Evolutionary conservation across 768 basidiomycete genomes (phyloP), one percentile per base, ranked within the genome.

Genomic region (Trametes maxima): DNA sequence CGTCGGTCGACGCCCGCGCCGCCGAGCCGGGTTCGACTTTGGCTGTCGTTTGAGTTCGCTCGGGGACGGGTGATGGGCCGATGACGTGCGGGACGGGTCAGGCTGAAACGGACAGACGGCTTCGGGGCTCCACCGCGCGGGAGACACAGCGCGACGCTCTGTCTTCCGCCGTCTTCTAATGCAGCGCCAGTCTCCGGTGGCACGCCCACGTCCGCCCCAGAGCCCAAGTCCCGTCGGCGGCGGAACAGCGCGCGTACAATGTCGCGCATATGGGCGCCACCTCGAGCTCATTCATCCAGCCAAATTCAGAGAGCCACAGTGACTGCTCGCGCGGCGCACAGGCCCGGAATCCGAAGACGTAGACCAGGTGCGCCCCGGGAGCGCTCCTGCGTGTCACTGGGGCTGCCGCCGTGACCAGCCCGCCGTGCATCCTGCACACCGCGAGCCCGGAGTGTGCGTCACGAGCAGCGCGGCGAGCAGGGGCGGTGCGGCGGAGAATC

Each of bases 61-160:
- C 40, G 40, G n/a, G n/a, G n/a, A n/a, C n/a, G n/a, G n/a, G n/a
- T n/a, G n/a, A n/a, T n/a, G n/a, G n/a, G n/a, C 40, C 40, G 25
- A 43, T 50, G 57, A 49, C 57, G 57, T 51, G 24, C 57, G n/a
- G 25, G 33, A 42, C 57, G 28, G 24, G 48, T 51, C 48, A 50
- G 28, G 24, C 48, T 42, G 17, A 24, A 28, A 16, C 3, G 5
- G 28, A 2, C 21, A 36, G 36, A 14, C 19, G 24, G 33, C 56
- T 42, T 57, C 37, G n/a, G 48, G 25, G 40, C 48, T 24, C 57
- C 57, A 58, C 48, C 47, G 28, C 28, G 36, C 46, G 42, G 19
- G 42, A 25, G 39, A 44, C 37, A 11, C 37, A 37, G 22, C 13
- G 13, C 16, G 45, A 6, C 44, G 44, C 3, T 42, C 40, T 42